A percentile compares a stretch with the other conserved stretches of the same genome.
Evolutionary conservation across 495 filamentous ascomycete species (phyloP).

Genomic region (Annulohypoxylon moriforme): DNA sequence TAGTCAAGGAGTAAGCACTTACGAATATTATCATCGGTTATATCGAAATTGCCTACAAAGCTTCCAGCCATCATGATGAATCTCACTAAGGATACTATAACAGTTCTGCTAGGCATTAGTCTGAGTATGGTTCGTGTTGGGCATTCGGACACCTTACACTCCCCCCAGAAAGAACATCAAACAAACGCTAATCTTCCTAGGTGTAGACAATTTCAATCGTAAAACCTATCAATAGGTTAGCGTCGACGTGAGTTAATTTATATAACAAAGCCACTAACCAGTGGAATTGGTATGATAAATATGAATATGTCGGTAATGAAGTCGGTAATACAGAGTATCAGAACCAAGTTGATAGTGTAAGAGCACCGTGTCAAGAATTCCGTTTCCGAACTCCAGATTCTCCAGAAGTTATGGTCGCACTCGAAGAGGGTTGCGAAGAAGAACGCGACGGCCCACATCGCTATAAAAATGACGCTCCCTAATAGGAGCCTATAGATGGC

Average conservation of each 20-base stretch:
- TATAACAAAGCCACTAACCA: constrained; percentile 21
- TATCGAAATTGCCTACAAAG: constrained; percentile 18
- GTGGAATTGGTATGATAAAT: constrained; percentile 39
- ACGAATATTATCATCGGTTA: constrained; percentile 36
- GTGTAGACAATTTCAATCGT: constrained; percentile 27
- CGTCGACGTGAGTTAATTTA: background rate
- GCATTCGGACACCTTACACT: constrained; percentile 23
- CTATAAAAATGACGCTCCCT: constrained; percentile 12
- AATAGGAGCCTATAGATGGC: constrained; percentile 21
- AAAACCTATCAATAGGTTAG: constrained; percentile 23
- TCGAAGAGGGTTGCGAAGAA: constrained; percentile 38
- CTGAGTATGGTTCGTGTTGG: background rate
- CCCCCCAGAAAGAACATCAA: constrained; percentile 39
- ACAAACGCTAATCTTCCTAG: constrained; percentile 34
- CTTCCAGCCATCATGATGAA: constrained; percentile 37
- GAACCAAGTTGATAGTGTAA: constrained; percentile 10
- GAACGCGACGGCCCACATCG: constrained; percentile 28
- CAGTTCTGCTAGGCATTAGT: constrained; percentile 20
- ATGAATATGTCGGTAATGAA: constrained; percentile 43
- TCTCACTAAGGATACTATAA: constrained; percentile 32
- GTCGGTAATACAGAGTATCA: constrained; percentile 41
- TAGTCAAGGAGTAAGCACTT: background rate
- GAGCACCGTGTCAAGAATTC: constrained; percentile 22
- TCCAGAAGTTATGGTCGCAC: constrained; percentile 30
- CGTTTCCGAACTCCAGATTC: constrained; percentile 30